phyloP scores from a whole-genome alignment of 1,284 basidiomycete genomes.

The Puccinia hordei region DNA sequence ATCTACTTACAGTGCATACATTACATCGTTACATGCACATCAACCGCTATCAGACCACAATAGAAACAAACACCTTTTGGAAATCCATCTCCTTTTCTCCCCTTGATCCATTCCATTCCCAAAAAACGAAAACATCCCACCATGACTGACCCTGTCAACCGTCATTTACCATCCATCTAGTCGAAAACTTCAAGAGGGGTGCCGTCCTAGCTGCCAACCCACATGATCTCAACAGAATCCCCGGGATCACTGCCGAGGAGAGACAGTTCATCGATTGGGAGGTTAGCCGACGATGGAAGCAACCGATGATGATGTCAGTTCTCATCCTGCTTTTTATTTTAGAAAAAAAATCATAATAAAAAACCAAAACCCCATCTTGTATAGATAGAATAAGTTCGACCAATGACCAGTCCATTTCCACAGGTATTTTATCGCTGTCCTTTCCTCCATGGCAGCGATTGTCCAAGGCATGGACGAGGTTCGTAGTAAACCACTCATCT shows the following conservation, averaged over 20 bases:
- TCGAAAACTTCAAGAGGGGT: slow-evolving; percentile 65
- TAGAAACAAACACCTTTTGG: too few relatives aligned
- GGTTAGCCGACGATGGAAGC: slow-evolving; percentile 27
- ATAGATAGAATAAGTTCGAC: neutral
- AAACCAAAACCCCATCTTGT: too few relatives aligned
- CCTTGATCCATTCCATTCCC: too few relatives aligned
- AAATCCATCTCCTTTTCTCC: too few relatives aligned
- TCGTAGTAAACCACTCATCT: neutral
- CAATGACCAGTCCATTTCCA: neutral
- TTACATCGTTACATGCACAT: too few relatives aligned
- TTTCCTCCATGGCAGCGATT: slow-evolving; percentile 58
- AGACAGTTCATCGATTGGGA: slow-evolving; percentile 11
- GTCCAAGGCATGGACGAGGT: slow-evolving; percentile 58
- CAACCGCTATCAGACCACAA: too few relatives aligned
- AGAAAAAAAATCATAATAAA: too few relatives aligned
- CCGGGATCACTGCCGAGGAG: slow-evolving; percentile 66
- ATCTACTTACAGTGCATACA: too few relatives aligned
- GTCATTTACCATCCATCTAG: too few relatives aligned
- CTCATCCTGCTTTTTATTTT: too few relatives aligned
- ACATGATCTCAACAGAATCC: slow-evolving; percentile 64
- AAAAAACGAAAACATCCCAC: too few relatives aligned
- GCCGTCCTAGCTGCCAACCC: slow-evolving; percentile 69
- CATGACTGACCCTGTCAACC: too few relatives aligned
- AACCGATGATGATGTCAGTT: slow-evolving; percentile 40
- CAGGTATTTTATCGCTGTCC: slow-evolving; percentile 55